Percentiles rank a stretch among this genome's conserved stretches.
Conservation (phyloP, 148 eudicot species). For the Fallopia convolvulus region DNA sequence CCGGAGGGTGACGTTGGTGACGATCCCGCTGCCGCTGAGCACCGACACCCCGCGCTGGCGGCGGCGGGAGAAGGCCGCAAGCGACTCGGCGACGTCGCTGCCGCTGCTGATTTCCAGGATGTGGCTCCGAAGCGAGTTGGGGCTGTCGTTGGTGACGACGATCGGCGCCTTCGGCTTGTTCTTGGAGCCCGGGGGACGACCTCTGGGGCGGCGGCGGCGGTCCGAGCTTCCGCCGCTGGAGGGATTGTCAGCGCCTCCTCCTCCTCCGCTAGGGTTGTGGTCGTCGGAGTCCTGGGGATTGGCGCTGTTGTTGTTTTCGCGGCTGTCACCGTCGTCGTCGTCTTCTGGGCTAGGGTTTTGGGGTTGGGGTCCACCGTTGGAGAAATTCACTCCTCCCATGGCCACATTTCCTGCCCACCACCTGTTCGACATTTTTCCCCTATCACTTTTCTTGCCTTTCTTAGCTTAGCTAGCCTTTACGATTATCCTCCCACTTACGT, state of each 20-base stretch:
- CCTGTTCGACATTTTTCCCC: constrained; percentile 5
- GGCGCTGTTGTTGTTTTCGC: not conserved
- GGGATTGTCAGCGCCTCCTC: not conserved
- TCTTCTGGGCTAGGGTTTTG: not conserved
- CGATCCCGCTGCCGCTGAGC: constrained; percentile 6
- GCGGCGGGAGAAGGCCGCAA: not conserved
- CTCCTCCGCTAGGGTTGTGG: not conserved
- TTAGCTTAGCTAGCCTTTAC: too few species aligned
- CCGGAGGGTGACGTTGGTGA: constrained; percentile 7
- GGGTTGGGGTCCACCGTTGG: too few species aligned
- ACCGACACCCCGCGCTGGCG: constrained; percentile 6
- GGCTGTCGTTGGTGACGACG: constrained; percentile 6
- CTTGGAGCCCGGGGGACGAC: not conserved
- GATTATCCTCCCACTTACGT: too few species aligned
- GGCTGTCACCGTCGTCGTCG: not conserved
- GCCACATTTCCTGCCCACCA: constrained; percentile 12
- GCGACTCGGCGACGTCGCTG: not conserved
- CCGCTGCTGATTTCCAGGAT: constrained; percentile 4
- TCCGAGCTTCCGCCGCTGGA: constrained; percentile 1
- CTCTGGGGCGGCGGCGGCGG: not conserved
- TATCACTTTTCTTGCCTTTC: not conserved
- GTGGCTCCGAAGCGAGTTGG: constrained; percentile 7
- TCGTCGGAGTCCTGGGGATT: not conserved
- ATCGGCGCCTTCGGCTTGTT: constrained; percentile 9
- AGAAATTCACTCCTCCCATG: not conserved